Conservation (phyloP, 805 yeast genomes). For the Hanseniaspora pseudoguilliermondii region DNA sequence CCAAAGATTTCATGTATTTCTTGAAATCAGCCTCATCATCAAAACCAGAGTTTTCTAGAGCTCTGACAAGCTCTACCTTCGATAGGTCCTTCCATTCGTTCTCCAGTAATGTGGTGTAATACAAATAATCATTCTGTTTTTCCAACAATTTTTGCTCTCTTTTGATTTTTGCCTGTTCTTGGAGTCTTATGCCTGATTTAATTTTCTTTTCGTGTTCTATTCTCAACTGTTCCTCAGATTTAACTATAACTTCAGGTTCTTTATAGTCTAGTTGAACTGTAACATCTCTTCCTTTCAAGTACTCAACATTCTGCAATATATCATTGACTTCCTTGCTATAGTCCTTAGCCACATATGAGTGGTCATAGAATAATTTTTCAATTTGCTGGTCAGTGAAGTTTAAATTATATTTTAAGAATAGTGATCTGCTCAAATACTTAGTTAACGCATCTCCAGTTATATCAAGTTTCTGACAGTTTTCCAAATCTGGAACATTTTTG, state of each 20-base stretch:
- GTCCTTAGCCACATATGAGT: slow-evolving; percentile 62
- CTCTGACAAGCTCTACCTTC: slow-evolving; percentile 41
- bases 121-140: slow-evolving; percentile 66
- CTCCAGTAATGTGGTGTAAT: slow-evolving; percentile 48
- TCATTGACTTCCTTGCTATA: slow-evolving; percentile 50
- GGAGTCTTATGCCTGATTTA: slow-evolving; percentile 78
- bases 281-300: slow-evolving; percentile 55
- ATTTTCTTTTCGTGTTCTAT: slow-evolving; percentile 64
- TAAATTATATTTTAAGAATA: slow-evolving; percentile 70
- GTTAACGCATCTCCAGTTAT: slow-evolving; percentile 81
- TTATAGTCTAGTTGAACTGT: slow-evolving; percentile 73
- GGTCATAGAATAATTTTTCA: slow-evolving; percentile 55
- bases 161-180: slow-evolving; percentile 81
- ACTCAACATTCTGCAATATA: slow-evolving; percentile 45
- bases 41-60: slow-evolving; percentile 61
- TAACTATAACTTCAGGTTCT: slow-evolving; percentile 52
- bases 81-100: slow-evolving; percentile 36
- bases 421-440: slow-evolving; percentile 46
- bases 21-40: slow-evolving; percentile 60
- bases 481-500: slow-evolving; percentile 50
- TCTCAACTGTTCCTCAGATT: slow-evolving; percentile 70
- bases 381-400: slow-evolving; percentile 72
- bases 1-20: slow-evolving; percentile 51
- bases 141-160: slow-evolving; percentile 68
- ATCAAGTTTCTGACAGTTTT: slow-evolving; percentile 66